phyloP scores from a whole-genome alignment of 2,329 filamentous ascomycete genomes.

The Trichophyton equinum region DNA sequence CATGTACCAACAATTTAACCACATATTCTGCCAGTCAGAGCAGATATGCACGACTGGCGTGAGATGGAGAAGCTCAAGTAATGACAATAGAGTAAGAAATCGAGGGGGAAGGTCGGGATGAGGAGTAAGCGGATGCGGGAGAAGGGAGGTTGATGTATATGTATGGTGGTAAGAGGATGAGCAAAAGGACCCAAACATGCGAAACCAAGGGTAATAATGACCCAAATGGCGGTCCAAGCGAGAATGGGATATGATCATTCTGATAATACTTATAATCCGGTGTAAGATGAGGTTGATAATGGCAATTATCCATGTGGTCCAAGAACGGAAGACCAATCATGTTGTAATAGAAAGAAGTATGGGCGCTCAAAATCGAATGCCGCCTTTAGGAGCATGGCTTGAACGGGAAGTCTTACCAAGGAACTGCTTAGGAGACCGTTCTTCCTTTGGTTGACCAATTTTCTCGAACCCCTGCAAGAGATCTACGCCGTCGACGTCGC shows the following conservation, averaged over 20 bases:
- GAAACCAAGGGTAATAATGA: not conserved
- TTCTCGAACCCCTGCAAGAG: conserved; percentile 38
- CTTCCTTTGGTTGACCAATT: conserved; percentile 32
- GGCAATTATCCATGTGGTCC: not conserved
- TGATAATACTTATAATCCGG: not conserved
- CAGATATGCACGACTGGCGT: not conserved
- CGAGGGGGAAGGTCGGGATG: not conserved
- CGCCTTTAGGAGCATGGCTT: conserved; percentile 15
- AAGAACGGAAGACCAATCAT: not conserved
- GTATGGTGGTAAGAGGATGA: not conserved
- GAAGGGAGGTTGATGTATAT: not conserved
- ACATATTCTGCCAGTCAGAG: conserved; percentile 10
- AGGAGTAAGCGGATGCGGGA: not conserved
- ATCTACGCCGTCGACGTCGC: conserved; percentile 35
- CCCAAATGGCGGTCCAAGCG: not conserved
- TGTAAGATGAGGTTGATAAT: not conserved
- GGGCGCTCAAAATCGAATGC: not conserved
- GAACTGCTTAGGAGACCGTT: conserved; percentile 19
- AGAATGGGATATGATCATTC: not conserved
- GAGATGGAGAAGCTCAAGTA: not conserved
- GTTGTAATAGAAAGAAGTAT: not conserved
- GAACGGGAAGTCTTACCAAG: conserved; percentile 21
- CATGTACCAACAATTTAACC: conserved; percentile 13
- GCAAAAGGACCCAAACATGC: not conserved
- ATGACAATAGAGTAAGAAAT: conserved; percentile 5